Evolutionary conservation across 192 early-diverging fungal genomes (phyloP), one percentile per base, ranked within the genome.

Genomic region (Gorgonomyces haynaldii): DNA sequence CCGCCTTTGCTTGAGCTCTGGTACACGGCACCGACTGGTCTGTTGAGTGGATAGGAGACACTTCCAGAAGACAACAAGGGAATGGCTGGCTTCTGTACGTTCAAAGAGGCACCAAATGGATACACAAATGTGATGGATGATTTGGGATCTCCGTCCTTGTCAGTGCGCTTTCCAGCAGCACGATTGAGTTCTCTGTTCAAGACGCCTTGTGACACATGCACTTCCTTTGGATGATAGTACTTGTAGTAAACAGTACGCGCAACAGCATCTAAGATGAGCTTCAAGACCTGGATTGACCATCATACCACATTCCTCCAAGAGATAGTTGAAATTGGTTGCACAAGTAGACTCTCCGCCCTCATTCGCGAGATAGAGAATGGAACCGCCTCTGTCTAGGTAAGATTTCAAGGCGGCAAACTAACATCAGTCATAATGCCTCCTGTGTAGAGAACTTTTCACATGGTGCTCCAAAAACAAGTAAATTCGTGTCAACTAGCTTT

Each of bases 301-400:
- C 40, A 81, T 78, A 10, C 78, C 78, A 34, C 69, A 76, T 42
- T 81, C 78, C 50, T 81, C 78, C 19, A 81, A 52, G 7, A 81
- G 54, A 58, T 81, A 81, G 48, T 81, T 81, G 58, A 81, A 81
- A 48, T 81, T 81, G 2, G 76, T 79, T 29, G 66, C 65, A 29
- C 30, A 62, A 15, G 62, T 41, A 12, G 71, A 55, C 48, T 81
- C 78, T 6, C 78, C 78, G 29, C 76, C 78, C 52, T 81, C 78
- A n/a, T 65, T 62, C 1, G 73, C 54, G 7, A 81, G 54, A 37
- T 79, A 81, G 24, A 81, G 43, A 32, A 81, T 79, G 1, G 78
- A 78, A 4, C 78, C 75, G 30, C 75, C 78, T 7, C 55, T 45
- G n/a, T 81, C 76, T 26, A 81, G 36, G 42, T 61, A 81, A 2